phyloP scores from a whole-genome alignment of 2,329 filamentous ascomycete species.

The Sporothrix pseudoabietina region DNA sequence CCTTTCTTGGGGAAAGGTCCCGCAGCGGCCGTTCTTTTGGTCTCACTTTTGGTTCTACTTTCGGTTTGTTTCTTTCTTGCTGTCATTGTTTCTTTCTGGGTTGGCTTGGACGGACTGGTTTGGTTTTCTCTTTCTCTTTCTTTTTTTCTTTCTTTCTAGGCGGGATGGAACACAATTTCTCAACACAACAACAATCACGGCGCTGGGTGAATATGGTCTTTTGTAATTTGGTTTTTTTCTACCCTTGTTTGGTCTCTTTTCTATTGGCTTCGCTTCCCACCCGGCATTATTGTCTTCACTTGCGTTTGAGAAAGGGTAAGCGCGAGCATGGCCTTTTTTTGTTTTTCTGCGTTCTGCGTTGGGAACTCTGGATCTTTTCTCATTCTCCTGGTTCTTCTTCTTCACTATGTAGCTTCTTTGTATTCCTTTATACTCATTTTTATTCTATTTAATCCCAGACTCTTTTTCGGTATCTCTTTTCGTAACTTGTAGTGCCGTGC shows the following conservation, averaged over 20 bases:
- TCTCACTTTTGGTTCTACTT: neutral
- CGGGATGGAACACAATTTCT: neutral
- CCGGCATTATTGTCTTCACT: too few species aligned
- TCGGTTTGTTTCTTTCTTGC: neutral
- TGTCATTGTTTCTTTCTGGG: neutral
- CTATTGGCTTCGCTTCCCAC: neutral
- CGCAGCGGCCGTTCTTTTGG: too few species aligned
- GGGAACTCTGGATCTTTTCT: neutral
- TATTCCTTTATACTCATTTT: neutral
- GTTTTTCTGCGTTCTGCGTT: neutral
- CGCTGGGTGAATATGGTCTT: neutral
- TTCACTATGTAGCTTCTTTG: neutral
- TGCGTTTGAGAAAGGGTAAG: neutral
- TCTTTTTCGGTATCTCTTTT: neutral
- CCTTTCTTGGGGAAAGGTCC: too few species aligned
- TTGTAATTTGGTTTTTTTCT: neutral
- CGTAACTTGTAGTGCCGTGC: neutral
- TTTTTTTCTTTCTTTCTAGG: neutral
- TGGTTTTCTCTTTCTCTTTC: neutral
- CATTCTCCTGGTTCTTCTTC: neutral
- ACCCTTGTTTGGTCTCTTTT: neutral
- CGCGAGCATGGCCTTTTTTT: conserved; percentile 8
- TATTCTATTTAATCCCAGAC: conserved; percentile 7
- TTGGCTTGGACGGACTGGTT: neutral
- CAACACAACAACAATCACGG: neutral